phyloP scores from a whole-genome alignment of 2,329 filamentous ascomycete genomes.

The Paracamarosporium sp. region DNA sequence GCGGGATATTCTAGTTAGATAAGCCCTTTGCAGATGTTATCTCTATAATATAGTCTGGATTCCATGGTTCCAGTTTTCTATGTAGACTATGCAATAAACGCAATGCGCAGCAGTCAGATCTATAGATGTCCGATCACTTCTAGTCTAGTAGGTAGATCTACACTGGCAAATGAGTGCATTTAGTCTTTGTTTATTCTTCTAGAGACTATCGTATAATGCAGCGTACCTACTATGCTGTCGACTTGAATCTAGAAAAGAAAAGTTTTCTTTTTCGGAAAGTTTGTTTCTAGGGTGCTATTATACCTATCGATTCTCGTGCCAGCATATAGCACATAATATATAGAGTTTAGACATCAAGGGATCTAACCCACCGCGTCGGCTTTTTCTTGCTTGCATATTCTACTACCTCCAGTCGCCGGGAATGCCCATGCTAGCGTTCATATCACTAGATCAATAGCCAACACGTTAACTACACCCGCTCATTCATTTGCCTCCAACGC shows the following conservation, averaged over 20 bases:
- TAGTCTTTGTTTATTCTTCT: no score
- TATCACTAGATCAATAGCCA: conserved; percentile 25
- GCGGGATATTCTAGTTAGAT: not conserved
- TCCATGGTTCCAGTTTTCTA: not conserved
- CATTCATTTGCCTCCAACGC: conserved; percentile 1
- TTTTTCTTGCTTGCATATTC: conserved; percentile 17
- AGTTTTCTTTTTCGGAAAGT: not conserved
- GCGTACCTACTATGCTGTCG: no score
- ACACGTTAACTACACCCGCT: conserved; percentile 10
- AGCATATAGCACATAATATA: not conserved
- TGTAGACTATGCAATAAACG: not conserved
- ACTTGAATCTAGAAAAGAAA: no score
- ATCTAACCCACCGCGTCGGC: conserved; percentile 10
- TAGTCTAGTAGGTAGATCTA: no score
- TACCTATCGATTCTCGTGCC: conserved; percentile 3
- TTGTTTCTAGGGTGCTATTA: not conserved
- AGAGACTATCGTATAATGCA: no score
- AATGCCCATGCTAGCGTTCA: conserved; percentile 10
- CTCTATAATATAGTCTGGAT: not conserved
- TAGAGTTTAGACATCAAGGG: conserved; percentile 11
- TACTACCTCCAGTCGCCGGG: conserved; percentile 6
- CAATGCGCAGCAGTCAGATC: not conserved
- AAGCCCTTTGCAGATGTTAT: not conserved
- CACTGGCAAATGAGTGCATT: no score
- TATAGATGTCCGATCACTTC: not conserved